Evolutionary conservation across 1,284 basidiomycete genomes (phyloP), one percentile per base, ranked within the genome.

Genomic region (Ceratobasidium sp.): DNA sequence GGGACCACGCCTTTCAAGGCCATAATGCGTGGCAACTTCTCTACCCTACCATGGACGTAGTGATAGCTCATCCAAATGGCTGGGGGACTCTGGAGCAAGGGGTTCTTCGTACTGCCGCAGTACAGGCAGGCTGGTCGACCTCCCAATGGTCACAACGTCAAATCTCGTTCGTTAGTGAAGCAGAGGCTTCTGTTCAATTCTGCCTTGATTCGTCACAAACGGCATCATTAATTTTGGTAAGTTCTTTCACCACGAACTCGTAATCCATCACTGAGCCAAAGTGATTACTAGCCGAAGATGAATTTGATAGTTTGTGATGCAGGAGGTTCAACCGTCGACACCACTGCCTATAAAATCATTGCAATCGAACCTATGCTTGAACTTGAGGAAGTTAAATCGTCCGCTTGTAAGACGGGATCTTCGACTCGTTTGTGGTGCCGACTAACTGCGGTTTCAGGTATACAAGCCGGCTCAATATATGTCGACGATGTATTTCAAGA

Each of bases 121-220:
- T 60, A 12, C 6, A 56, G 12, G 78, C 67, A 13, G 75, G 60
- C 10, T 26, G 28, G 18, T 23, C 42, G 1, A 56, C 28, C 12
- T 0, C 13, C 15, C 3, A 26, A 3, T 6, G 9, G 3, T 64
- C 55, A 1, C 12, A 26, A 3, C 10, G 33, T 2, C 68, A 66
- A 3, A 67, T 81, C 10, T 44, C 44, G 3, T 81, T 81, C 46
- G 72, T 81, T 6, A 72, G 67, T 15, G 80, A 81, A 49, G 80
- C 63, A 1, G 80, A 81, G 28, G 80, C 80, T 4, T 77, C 77
- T 3, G 78, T 81, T 4, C 80, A 81, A 49, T 81, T 78, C 42
- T 77, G 68, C 20, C 68, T 44, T 44, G 58, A 10, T 12, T 66
- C 23, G 33, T 28, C 33, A 33, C 33, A 33, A 33, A 33, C 33